Conservation (phyloP, 441 rosid genomes). For the Aleurites moluccanus region DNA sequence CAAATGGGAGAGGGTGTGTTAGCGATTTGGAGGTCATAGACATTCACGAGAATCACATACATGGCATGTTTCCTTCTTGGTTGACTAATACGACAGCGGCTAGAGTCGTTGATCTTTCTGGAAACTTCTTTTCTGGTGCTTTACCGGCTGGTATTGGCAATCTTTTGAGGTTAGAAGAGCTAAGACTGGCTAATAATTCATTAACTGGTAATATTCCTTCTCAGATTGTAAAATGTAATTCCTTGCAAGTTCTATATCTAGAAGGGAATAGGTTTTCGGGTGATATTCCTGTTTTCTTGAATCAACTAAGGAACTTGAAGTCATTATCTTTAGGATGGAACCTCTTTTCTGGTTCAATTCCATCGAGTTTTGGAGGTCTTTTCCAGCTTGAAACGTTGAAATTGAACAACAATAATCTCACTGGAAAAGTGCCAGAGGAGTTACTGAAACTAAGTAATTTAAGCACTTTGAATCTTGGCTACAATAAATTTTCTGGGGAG, state of each 20-base stretch:
- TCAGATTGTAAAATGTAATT: slow-evolving; percentile 1
- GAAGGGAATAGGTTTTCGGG: neutral
- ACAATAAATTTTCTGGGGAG: slow-evolving; percentile 8
- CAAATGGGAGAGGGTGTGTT: neutral
- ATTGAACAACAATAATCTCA: neutral
- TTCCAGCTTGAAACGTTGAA: neutral
- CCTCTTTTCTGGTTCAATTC: neutral
- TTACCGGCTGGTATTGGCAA: slow-evolving; percentile 5
- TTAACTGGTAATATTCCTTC: slow-evolving; percentile 5
- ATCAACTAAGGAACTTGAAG: neutral
- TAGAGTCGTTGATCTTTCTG: slow-evolving; percentile 8
- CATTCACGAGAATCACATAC: slow-evolving; percentile 10
- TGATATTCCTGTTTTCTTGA: slow-evolving; percentile 1
- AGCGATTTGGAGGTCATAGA: slow-evolving; percentile 1
- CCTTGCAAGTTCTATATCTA: neutral
- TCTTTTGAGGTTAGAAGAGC: slow-evolving; percentile 1
- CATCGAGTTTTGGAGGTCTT: neutral
- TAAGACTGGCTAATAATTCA: slow-evolving; percentile 8
- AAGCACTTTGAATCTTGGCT: neutral
- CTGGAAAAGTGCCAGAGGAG: neutral
- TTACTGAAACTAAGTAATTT: slow-evolving; percentile 1
- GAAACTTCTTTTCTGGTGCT: slow-evolving; percentile 11
- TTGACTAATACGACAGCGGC: slow-evolving; percentile 10
- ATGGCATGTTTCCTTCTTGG: slow-evolving; percentile 5
- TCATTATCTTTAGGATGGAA: slow-evolving; percentile 2